Conservation (phyloP, 1,284 basidiomycete genomes). For the Abortiporus biennis region DNA sequence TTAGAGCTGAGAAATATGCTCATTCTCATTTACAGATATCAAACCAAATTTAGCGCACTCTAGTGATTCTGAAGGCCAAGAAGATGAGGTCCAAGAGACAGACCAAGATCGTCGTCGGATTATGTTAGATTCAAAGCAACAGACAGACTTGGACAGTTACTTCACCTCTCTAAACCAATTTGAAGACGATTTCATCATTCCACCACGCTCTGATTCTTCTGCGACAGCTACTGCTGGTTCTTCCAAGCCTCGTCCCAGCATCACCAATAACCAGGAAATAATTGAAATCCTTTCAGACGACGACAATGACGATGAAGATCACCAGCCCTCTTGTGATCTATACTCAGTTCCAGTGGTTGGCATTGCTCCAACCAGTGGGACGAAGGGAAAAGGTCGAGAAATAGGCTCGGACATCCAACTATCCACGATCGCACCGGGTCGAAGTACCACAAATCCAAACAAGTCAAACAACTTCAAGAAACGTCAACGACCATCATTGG, state of each 20-base stretch:
- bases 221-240: neutral
- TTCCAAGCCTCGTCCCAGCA: neutral
- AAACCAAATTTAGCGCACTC: neutral
- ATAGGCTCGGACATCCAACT: too few relatives aligned
- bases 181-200: slow-evolving; percentile 42
- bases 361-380: too few relatives aligned
- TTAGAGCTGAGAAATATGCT: slow-evolving; percentile 8
- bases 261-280: too few relatives aligned
- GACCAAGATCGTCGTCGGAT: slow-evolving; percentile 47
- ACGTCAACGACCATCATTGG: too few relatives aligned
- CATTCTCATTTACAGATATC: neutral
- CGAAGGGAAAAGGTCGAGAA: too few relatives aligned
- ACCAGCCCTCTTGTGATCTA: neutral
- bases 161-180: slow-evolving; percentile 38
- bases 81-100: slow-evolving; percentile 42
- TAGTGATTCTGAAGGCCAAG: slow-evolving; percentile 23
- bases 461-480: too few relatives aligned
- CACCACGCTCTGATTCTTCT: slow-evolving; percentile 4
- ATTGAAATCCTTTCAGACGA: neutral
- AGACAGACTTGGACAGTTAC: slow-evolving; percentile 28
- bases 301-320: neutral
- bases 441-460: too few relatives aligned
- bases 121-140: slow-evolving; percentile 37
- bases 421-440: too few relatives aligned
- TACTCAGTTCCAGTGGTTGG: too few relatives aligned